Evolutionary conservation across 2,329 filamentous ascomycete species (phyloP).

Genomic region (Lanzia echinophila): DNA sequence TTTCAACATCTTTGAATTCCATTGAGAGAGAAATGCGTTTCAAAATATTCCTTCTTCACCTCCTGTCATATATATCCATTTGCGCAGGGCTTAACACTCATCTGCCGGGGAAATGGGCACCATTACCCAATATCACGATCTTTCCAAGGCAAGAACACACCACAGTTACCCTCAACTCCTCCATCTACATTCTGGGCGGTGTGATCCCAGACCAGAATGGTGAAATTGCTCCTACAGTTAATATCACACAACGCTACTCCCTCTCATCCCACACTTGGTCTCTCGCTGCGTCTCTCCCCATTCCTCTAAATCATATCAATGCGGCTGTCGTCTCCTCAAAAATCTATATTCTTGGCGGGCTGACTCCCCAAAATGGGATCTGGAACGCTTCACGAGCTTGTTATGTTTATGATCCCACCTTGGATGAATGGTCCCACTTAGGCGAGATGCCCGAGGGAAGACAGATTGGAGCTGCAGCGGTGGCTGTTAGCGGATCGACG

Average conservation of each 20-base stretch:
- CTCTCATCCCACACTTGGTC: conserved; percentile 29
- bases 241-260: conserved; percentile 30
- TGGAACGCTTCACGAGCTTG: conserved; percentile 11
- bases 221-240: neutral
- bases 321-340: conserved; percentile 32
- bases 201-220: neutral
- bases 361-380: conserved; percentile 14
- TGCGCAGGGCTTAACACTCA: no score
- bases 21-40: neutral
- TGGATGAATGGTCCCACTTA: conserved; percentile 17
- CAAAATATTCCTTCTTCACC: neutral
- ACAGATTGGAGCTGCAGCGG: conserved; percentile 30
- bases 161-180: conserved; percentile 5
- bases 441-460: conserved; percentile 24
- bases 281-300: conserved; percentile 25
- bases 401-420: conserved; percentile 11
- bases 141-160: conserved; percentile 17
- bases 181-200: conserved; percentile 15
- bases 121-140: conserved; percentile 2
- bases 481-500: conserved; percentile 24
- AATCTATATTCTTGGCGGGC: conserved; percentile 36
- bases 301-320: conserved; percentile 34
- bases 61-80: neutral
- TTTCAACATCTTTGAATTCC: no score
- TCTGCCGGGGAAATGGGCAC: neutral